phyloP scores from a whole-genome alignment of 1,139 yeast genomes.

The Maudiozyma humilis region DNA sequence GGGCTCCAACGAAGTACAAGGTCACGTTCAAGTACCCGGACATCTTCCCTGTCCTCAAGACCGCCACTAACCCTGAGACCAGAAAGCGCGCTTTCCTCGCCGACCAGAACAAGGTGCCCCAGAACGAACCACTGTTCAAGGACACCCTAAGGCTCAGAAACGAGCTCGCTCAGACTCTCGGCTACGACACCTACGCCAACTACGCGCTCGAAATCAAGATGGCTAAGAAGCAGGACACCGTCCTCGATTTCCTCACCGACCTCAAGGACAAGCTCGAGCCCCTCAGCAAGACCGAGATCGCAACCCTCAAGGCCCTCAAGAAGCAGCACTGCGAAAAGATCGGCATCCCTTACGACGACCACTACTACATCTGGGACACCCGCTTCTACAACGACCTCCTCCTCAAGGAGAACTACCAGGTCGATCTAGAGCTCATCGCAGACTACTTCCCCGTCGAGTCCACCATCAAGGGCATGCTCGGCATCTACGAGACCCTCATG shows the following conservation, averaged over 20 bases:
- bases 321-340: conserved; percentile 41
- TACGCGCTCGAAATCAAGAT: conserved; percentile 66
- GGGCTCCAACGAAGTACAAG: conserved; percentile 37
- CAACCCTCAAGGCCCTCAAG: conserved; percentile 44
- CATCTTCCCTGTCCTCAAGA: conserved; percentile 63
- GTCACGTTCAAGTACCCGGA: conserved; percentile 81
- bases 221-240: conserved; percentile 63
- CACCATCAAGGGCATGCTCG: conserved; percentile 60
- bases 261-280: conserved; percentile 50
- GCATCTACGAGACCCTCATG: conserved; percentile 59
- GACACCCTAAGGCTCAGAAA: conserved; percentile 56
- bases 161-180: conserved; percentile 53
- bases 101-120: conserved; percentile 56
- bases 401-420: conserved; percentile 59
- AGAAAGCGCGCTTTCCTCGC: conserved; percentile 59
- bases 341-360: conserved; percentile 37
- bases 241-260: conserved; percentile 52
- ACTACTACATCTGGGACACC: conserved; percentile 67
- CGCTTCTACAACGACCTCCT: conserved; percentile 56
- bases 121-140: conserved; percentile 51
- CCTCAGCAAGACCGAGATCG: conserved; percentile 49
- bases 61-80: conserved; percentile 55
- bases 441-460: conserved; percentile 71
- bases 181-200: conserved; percentile 60
- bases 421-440: conserved; percentile 61